phyloP scores from a whole-genome alignment of 306 rosid species.

The Prinsepia uniflora region DNA sequence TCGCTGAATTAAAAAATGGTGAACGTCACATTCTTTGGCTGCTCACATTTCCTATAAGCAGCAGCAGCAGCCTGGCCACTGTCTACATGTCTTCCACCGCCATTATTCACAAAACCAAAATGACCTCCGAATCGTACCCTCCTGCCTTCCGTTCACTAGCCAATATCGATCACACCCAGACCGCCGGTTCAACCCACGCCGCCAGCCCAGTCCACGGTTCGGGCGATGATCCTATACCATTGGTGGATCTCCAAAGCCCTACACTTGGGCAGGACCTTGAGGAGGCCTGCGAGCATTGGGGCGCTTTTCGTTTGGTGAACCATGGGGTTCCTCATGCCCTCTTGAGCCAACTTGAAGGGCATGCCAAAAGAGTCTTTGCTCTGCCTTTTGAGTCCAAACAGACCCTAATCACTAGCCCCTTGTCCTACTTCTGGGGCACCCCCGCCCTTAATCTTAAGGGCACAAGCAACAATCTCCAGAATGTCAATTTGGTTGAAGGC shows the following conservation, averaged over 20 bases:
- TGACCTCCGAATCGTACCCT: slow-evolving; percentile 46
- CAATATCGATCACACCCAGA: neutral
- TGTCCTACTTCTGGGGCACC: slow-evolving; percentile 73
- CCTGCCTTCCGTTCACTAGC: slow-evolving; percentile 31
- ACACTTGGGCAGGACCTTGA: slow-evolving; percentile 21
- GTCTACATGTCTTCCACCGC: neutral
- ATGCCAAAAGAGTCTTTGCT: slow-evolving; percentile 34
- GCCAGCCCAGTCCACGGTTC: neutral
- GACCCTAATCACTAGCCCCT: slow-evolving; percentile 31
- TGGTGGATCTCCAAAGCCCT: slow-evolving; percentile 45
- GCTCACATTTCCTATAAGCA: neutral
- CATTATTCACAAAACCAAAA: neutral
- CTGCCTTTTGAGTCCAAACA: slow-evolving; percentile 51
- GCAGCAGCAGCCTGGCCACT: neutral
- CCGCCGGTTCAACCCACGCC: neutral
- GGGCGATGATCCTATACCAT: slow-evolving; percentile 40
- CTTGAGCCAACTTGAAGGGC: slow-evolving; percentile 35
- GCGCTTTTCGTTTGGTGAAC: slow-evolving; percentile 63
- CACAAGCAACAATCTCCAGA: slow-evolving; percentile 5
- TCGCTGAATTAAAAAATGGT: neutral
- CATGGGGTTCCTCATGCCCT: slow-evolving; percentile 62
- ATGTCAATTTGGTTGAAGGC: slow-evolving; percentile 64
- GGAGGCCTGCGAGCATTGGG: slow-evolving; percentile 64
- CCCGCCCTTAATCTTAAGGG: slow-evolving; percentile 44
- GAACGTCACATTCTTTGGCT: neutral